Evolutionary conservation across 257 asterid species (phyloP), one percentile per base, ranked within the genome.

Genomic region (Coffea eugenioides): DNA sequence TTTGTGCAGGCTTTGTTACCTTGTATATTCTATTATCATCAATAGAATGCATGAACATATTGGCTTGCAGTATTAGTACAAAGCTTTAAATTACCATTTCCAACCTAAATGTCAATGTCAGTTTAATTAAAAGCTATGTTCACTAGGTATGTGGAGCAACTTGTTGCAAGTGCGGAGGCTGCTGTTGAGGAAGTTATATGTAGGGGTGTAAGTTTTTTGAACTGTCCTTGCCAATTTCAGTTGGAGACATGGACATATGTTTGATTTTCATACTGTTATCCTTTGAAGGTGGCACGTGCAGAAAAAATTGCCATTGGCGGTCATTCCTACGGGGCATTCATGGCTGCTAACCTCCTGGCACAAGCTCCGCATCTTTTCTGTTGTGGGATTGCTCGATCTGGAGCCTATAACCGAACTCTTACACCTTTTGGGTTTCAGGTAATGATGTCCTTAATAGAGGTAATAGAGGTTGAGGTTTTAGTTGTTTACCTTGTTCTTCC

Each of bases 391-490:
- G 99, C 99, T 66, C 95, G 99, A 36, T 96, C 99, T 80, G 99
- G 99, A 74, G 99, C 99, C 79, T 96, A 96, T 82, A 96, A 94
- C 86, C 84, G 98, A 89, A 96, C 99, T 10, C 97, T 96, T 73
- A 96, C 99, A 65, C 99, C 99, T n/a, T 96, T 96, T 82, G 98
- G 99, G 68, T 96, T 96, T 90, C 99, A 95, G 98, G 99, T 92
- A 31, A 31, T 31, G 72, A 74, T 79, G 25, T 70, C 43, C 59
- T 62, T 52, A 68, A 21, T 8, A 51, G 18, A 27, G 21, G 21
- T 52, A 68, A 21, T 8, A 51, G 18, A 27, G 31, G 21, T 15
- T 34, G 56, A 20, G 11, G 18, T 45, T 43, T 69, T 49, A 21
- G 62, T 34, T 70, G 39, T 2, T 61, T 9, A 10, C 62, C 27